These are phyloP conservation scores for Erodium texanum DNA, from an alignment of 441 rosid species.

Conservation along the genomic window DNA sequence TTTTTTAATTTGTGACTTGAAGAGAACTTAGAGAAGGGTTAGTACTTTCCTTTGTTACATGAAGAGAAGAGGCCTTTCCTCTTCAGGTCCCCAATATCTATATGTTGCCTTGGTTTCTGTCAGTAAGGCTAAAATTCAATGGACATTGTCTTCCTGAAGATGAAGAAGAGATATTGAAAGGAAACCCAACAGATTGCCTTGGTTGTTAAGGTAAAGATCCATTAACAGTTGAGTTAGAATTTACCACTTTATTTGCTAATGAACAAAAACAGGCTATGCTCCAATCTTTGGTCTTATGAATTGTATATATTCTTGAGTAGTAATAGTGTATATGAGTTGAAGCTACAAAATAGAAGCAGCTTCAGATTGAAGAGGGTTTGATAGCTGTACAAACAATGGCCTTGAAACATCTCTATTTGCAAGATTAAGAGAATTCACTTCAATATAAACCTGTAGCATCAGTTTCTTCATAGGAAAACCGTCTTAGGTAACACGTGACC, in stretches of 20 bases:
- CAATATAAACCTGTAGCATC: background rate
- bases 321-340: conserved; percentile 4
- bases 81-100: background rate
- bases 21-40: no score
- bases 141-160: no score
- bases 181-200: no score
- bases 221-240: no score
- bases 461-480: background rate
- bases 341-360: background rate
- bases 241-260: background rate
- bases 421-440: background rate
- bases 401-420: conserved; percentile 17
- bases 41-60: no score
- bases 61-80: conserved; percentile 2
- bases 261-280: background rate
- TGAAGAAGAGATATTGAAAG: no score
- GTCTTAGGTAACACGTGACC: conserved; percentile 15
- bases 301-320: conserved; percentile 5
- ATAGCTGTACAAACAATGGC: conserved; percentile 36
- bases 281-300: background rate
- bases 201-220: no score
- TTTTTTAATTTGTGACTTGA: no score
- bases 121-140: no score
- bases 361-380: background rate
- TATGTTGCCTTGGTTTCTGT: background rate